Evolutionary conservation across 2,329 filamentous ascomycete species (phyloP).

Genomic region (Aspergillus hiratsukae): DNA sequence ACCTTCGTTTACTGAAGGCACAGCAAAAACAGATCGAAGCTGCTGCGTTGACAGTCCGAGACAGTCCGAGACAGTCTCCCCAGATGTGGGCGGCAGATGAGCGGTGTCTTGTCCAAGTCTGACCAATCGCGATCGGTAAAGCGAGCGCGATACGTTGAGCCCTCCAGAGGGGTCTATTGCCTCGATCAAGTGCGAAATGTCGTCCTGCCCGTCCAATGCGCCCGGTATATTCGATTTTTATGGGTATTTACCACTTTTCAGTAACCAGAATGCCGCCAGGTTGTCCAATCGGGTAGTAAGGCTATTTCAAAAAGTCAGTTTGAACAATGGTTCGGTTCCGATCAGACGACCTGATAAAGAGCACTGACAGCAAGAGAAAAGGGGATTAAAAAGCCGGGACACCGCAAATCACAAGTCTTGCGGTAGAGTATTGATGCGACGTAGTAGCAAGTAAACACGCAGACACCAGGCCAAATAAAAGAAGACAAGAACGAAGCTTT

Average conservation of each 20-base stretch:
- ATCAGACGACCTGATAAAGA: neutral
- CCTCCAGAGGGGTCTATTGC: slow-evolving; percentile 14
- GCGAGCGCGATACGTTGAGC: slow-evolving; percentile 17
- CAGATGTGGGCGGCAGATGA: slow-evolving; percentile 11
- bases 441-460: neutral
- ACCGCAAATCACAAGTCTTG: neutral
- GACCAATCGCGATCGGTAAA: slow-evolving; percentile 22
- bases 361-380: neutral
- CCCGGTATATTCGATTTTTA: neutral
- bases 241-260: neutral
- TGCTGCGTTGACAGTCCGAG: slow-evolving; percentile 21
- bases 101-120: slow-evolving; percentile 11
- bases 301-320: neutral
- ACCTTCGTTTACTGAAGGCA: slow-evolving; percentile 35
- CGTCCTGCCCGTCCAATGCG: neutral
- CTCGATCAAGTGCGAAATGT: neutral
- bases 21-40: slow-evolving; percentile 17
- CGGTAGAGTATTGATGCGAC: neutral
- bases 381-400: neutral
- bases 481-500: neutral
- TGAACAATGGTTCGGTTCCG: neutral
- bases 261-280: neutral
- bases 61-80: slow-evolving; percentile 22
- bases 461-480: neutral
- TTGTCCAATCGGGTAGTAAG: neutral